These are phyloP conservation scores for Chlorella ohadii DNA, from an alignment of 139 green algal genomes.

Conservation along the genomic window DNA sequence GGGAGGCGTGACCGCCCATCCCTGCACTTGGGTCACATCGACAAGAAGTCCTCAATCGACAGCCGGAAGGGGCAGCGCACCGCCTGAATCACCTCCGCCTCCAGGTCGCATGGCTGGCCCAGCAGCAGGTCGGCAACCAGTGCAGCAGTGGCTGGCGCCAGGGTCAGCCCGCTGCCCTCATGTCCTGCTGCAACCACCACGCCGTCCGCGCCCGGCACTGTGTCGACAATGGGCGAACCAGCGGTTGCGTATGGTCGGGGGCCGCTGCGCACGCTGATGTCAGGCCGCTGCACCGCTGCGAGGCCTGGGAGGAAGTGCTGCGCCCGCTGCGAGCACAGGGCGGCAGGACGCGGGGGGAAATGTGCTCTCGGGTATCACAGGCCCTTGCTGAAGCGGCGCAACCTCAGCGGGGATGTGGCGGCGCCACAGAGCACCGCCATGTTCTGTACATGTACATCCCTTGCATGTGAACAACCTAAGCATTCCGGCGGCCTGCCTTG, in stretches of 20 bases:
- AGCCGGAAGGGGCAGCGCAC: slow-evolving; percentile 3
- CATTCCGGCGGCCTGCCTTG: too few relatives aligned
- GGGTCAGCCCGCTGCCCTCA: slow-evolving; percentile 78
- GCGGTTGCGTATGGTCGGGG: background rate
- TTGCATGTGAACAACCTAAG: too few relatives aligned
- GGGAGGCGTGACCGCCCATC: too few relatives aligned
- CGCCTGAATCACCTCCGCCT: background rate
- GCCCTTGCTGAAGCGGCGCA: too few relatives aligned
- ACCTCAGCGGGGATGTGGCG: too few relatives aligned
- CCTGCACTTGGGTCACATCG: too few relatives aligned
- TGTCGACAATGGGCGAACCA: slow-evolving; percentile 64
- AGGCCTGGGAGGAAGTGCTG: background rate
- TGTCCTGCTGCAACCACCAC: slow-evolving; percentile 79
- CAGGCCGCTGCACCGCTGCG: background rate
- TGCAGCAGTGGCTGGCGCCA: slow-evolving; percentile 74
- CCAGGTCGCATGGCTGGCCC: background rate
- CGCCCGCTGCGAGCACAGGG: too few relatives aligned
- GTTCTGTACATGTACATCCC: too few relatives aligned
- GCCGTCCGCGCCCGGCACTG: slow-evolving; percentile 52
- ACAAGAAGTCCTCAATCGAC: background rate
- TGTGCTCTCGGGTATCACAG: too few relatives aligned
- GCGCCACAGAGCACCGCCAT: too few relatives aligned
- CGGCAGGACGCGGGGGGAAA: too few relatives aligned
- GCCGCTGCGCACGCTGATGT: background rate
- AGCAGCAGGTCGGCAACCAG: slow-evolving; percentile 39